These are phyloP conservation scores for Xylaria sp. DNA, from an alignment of 2,329 filamentous ascomycete genomes.

Conservation along the genomic window DNA sequence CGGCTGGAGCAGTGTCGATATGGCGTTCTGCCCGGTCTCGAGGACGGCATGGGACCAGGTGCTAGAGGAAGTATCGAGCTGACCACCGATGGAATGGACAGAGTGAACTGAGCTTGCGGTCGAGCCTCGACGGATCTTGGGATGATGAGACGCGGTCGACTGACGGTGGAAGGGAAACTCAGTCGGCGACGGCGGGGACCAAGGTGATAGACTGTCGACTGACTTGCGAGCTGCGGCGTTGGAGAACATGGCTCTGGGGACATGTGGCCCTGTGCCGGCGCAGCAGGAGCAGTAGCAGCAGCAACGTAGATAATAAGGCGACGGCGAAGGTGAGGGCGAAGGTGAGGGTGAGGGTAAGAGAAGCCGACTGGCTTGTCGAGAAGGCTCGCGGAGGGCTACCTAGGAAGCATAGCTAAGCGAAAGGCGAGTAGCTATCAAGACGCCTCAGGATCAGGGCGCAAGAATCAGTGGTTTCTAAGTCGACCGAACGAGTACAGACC, in stretches of 20 bases:
- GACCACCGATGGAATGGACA: slow-evolving; percentile 86
- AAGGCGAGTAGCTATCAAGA: slow-evolving; percentile 13
- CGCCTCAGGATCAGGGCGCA: slow-evolving; percentile 17
- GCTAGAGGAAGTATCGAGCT: slow-evolving; percentile 74
- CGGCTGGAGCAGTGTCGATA: slow-evolving; percentile 91
- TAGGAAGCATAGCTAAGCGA: slow-evolving; percentile 61
- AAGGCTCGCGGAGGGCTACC: slow-evolving; percentile 55
- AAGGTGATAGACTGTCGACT: slow-evolving; percentile 70
- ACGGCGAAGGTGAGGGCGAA: background rate
- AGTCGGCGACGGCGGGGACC: slow-evolving; percentile 62
- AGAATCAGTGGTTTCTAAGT: background rate
- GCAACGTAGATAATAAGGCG: background rate
- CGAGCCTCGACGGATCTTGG: slow-evolving; percentile 75
- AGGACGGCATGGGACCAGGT: slow-evolving; percentile 66
- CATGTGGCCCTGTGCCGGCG: slow-evolving; percentile 18
- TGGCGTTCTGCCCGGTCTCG: slow-evolving; percentile 91
- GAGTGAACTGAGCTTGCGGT: slow-evolving; percentile 90
- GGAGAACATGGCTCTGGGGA: slow-evolving; percentile 65
- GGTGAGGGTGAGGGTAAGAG: slow-evolving; percentile 14
- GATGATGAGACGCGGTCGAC: slow-evolving; percentile 61
- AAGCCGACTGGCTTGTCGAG: slow-evolving; percentile 54
- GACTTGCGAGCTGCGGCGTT: slow-evolving; percentile 70
- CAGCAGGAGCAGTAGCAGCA: slow-evolving; percentile 17
- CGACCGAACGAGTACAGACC: slow-evolving; percentile 4
- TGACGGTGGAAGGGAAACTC: slow-evolving; percentile 71